These are phyloP conservation scores for Leishmania arabica DNA, from an alignment of 208 protist genomes.

Conservation along the genomic window DNA sequence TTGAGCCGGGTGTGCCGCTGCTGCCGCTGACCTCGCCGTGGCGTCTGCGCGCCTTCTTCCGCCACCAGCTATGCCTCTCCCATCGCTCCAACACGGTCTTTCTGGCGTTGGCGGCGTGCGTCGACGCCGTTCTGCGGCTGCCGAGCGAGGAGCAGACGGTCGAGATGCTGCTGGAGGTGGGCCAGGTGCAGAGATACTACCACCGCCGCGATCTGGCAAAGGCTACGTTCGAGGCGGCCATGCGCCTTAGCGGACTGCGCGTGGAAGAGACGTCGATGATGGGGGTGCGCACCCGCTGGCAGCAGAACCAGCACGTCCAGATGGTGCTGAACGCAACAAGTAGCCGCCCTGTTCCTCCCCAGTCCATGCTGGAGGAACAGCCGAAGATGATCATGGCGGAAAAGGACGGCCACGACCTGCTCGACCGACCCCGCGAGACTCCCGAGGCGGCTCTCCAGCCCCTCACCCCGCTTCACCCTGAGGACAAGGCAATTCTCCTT, in stretches of 20 bases:
- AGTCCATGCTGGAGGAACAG: slow-evolving; percentile 39
- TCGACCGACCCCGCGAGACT: slow-evolving; percentile 72
- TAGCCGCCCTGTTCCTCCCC: slow-evolving; percentile 28
- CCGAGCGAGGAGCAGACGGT: slow-evolving; percentile 50
- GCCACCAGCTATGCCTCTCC: slow-evolving; percentile 75
- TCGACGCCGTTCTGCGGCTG: slow-evolving; percentile 66
- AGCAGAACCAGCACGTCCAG: slow-evolving; percentile 87
- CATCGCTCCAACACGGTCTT: slow-evolving; percentile 82
- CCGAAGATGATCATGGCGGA: slow-evolving; percentile 66
- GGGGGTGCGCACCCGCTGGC: slow-evolving; percentile 92
- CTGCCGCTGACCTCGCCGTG: slow-evolving; percentile 63
- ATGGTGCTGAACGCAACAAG: slow-evolving; percentile 80
- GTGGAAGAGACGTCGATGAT: slow-evolving; percentile 82
- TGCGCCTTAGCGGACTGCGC: slow-evolving; percentile 58
- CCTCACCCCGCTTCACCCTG: slow-evolving; percentile 65
- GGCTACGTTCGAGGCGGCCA: slow-evolving; percentile 63
- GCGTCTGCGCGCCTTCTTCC: slow-evolving; percentile 77
- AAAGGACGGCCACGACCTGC: slow-evolving; percentile 83
- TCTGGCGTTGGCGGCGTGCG: slow-evolving; percentile 53
- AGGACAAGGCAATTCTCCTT: slow-evolving; percentile 89
- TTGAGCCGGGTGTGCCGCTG: slow-evolving; percentile 23
- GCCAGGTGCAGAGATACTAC: slow-evolving; percentile 88
- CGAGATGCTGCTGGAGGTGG: slow-evolving; percentile 78
- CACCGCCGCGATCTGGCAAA: slow-evolving; percentile 81
- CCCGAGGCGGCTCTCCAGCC: slow-evolving; percentile 38